phyloP scores from a whole-genome alignment of 2,329 filamentous ascomycete genomes.

The Fusarium circinatum region DNA sequence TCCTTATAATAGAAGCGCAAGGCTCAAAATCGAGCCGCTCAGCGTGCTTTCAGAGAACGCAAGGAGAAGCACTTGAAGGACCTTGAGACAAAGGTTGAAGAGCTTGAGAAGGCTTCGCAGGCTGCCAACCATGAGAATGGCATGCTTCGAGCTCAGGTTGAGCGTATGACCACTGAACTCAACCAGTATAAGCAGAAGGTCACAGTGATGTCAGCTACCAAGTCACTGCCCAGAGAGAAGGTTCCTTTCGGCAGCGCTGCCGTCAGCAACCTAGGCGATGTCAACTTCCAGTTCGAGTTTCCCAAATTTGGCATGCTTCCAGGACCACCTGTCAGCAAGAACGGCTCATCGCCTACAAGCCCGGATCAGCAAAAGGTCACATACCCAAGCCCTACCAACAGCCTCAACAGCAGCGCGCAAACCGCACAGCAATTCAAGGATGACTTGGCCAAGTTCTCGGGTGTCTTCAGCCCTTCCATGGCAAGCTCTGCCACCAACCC shows the following conservation, averaged over 20 bases:
- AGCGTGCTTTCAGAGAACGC: slow-evolving; percentile 91
- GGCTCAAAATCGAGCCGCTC: slow-evolving; percentile 92
- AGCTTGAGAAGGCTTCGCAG: slow-evolving; percentile 84
- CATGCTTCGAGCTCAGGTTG: slow-evolving; percentile 84
- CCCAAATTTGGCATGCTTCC: slow-evolving; percentile 87
- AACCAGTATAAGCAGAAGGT: slow-evolving; percentile 91
- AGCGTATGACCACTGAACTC: slow-evolving; percentile 85
- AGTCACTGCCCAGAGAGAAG: slow-evolving; percentile 53
- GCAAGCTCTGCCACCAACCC: slow-evolving; percentile 57
- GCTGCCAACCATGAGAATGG: slow-evolving; percentile 87
- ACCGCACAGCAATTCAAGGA: slow-evolving; percentile 54
- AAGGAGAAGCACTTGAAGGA: slow-evolving; percentile 93
- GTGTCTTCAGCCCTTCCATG: slow-evolving; percentile 68
- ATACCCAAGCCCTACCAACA: slow-evolving; percentile 44
- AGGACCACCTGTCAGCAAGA: slow-evolving; percentile 52
- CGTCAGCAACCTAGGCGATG: slow-evolving; percentile 72
- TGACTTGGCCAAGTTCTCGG: slow-evolving; percentile 65
- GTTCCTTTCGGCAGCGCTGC: slow-evolving; percentile 56
- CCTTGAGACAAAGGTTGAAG: slow-evolving; percentile 80
- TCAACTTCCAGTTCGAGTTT: slow-evolving; percentile 95
- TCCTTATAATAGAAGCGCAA: slow-evolving; percentile 78
- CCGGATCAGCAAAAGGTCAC: slow-evolving; percentile 41
- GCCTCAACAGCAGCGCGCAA: slow-evolving; percentile 42
- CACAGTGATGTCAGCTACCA: slow-evolving; percentile 62
- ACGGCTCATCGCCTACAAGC: slow-evolving; percentile 48